These are phyloP conservation scores for Margaritispora aquatica DNA, from an alignment of 495 filamentous ascomycete species.

Conservation along the genomic window DNA sequence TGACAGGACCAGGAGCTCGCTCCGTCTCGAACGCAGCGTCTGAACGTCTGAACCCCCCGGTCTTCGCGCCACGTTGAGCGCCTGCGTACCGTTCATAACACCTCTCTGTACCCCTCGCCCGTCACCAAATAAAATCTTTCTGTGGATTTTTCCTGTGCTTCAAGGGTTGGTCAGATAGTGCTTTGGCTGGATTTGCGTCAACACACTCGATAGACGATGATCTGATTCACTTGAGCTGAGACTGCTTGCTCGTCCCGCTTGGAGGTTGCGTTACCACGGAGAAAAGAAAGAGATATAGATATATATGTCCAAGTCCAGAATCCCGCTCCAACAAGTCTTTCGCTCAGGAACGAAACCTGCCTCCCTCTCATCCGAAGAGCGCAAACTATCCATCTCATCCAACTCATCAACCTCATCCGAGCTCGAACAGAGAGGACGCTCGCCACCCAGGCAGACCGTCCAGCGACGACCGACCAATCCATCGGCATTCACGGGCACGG, in stretches of 20 bases:
- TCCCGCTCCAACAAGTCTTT: constrained; percentile 17
- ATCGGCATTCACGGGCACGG: not conserved
- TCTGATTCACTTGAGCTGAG: not conserved
- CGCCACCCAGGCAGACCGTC: not conserved
- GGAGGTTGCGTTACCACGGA: not conserved
- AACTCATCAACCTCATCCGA: not conserved
- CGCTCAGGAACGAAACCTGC: not conserved
- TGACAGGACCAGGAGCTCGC: not conserved
- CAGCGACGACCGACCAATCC: not conserved
- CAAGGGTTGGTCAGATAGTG: not conserved
- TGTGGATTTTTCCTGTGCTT: not conserved
- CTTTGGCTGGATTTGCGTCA: not conserved
- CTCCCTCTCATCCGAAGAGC: not conserved
- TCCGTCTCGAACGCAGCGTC: not conserved
- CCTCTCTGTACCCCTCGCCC: not conserved
- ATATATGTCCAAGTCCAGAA: constrained; percentile 13
- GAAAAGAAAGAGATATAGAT: not conserved
- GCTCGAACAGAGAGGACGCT: not conserved
- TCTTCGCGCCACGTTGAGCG: not conserved
- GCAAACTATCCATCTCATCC: not conserved
- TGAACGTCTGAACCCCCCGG: not conserved
- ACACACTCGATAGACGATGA: not conserved
- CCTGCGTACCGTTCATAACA: not conserved
- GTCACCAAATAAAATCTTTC: not conserved
- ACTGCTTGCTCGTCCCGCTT: no score